Percentiles rank a stretch among this genome's conserved stretches.
These are phyloP conservation scores for Nakazawaea siamensis DNA, from an alignment of 805 yeast genomes.

Conservation along the genomic window DNA sequence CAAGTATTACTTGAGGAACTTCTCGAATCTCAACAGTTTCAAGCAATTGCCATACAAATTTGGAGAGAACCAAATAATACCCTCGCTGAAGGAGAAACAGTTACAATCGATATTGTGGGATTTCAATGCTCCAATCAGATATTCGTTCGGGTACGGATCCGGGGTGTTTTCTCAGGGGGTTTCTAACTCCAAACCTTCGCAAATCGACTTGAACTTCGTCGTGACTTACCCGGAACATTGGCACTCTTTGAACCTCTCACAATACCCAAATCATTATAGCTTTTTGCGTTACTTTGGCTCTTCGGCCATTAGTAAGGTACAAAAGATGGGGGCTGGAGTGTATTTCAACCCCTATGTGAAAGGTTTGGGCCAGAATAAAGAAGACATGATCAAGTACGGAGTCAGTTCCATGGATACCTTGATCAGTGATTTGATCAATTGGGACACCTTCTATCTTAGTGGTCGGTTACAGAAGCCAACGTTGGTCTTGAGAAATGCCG, in stretches of 20 bases:
- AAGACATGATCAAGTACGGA: conserved; percentile 68
- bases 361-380: conserved; percentile 31
- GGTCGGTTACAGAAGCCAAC: conserved; percentile 96
- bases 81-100: conserved; percentile 35
- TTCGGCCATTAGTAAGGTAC: conserved; percentile 45
- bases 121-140: conserved; percentile 66
- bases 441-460: conserved; percentile 83
- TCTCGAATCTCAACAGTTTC: conserved; percentile 22
- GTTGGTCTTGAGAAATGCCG: conserved; percentile 57
- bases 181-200: conserved; percentile 29
- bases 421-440: conserved; percentile 63
- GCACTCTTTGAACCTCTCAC: conserved; percentile 65
- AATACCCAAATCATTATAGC: conserved; percentile 74
- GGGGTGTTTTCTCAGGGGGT: conserved; percentile 80
- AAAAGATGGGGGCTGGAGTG: conserved; percentile 77
- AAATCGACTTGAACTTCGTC: conserved; percentile 78
- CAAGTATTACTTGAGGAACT: conserved; percentile 24
- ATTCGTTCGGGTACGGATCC: conserved; percentile 90
- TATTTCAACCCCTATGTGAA: conserved; percentile 88
- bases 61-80: conserved; percentile 50
- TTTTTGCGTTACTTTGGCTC: conserved; percentile 53
- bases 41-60: conserved; percentile 46
- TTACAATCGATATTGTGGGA: conserved; percentile 42
- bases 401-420: conserved; percentile 59
- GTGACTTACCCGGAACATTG: conserved; percentile 70